Base-by-base conservation (phyloP, 2,329 filamentous ascomycete genomes). In the Microcera coccophila region DNA sequence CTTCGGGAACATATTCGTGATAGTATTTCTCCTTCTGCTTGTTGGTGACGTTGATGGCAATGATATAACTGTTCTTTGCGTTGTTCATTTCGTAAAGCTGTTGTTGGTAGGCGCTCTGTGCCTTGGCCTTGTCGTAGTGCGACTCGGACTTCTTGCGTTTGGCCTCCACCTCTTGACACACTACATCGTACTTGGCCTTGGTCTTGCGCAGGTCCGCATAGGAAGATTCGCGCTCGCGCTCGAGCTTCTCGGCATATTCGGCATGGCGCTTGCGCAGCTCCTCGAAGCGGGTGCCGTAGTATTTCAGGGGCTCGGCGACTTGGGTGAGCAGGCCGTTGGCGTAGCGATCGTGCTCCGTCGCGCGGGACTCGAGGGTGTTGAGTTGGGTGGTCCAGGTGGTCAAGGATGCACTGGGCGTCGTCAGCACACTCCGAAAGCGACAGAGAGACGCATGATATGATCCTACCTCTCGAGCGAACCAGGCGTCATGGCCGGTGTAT, bases 21-120 rank as follows among this genome's bases (percentile, higher is more conserved):
- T 95, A 98, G 71, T 97, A 97, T 62, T 85, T 88, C 63, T 96
- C 90, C 71, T 97, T 98, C 61, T 95, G 84, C 71, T 93, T 95
- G 69, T 98, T 98, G 24, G 90, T 94, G 45, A 97, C 88, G 62
- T 95, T 95, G 70, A 98, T 95, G 48, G 82, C 79, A 59, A 98
- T 95, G 48, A 98, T 72, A 62, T 98, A 98, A n/a, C 87, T 90
- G 65, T 98, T 98, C 74, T 98, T 98, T 64, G 85, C 79, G 63
- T 98, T 98, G 68, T 93, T 87, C 93, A 97, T 97, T 56, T 98
- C 93, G 47, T 84, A 71, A 47, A 94, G 76, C 66, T 97, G 91
- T 62, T 95, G 89, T 60, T 95, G 88, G 67, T 95, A 98, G 28
- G 88, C 83, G 62, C 81, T 85, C 62, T 95, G 87, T 7, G 91